These are phyloP conservation scores for Alternaria incomplexa DNA, from an alignment of 2,329 filamentous ascomycete species.

Conservation along the genomic window DNA sequence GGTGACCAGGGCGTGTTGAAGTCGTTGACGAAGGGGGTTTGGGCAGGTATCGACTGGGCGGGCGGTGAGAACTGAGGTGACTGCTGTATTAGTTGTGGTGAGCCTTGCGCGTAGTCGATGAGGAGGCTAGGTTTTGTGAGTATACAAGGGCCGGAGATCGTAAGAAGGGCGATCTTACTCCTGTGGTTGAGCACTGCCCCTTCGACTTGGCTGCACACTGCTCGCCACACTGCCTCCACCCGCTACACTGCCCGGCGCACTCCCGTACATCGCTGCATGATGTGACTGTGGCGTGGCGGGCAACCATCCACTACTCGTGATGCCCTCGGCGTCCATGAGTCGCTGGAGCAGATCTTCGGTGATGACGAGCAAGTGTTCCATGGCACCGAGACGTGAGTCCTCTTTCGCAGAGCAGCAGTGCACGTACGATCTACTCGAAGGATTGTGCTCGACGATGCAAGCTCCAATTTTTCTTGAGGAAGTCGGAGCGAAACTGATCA, in stretches of 20 bases:
- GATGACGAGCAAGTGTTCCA: constrained; percentile 45
- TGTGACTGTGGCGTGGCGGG: constrained; percentile 41
- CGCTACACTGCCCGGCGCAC: constrained; percentile 18
- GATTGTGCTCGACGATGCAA: constrained; percentile 47
- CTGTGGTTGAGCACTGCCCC: constrained; percentile 33
- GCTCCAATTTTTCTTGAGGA: constrained; percentile 43
- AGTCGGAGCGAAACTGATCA: constrained; percentile 44
- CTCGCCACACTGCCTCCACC: constrained; percentile 25
- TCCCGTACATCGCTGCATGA: constrained; percentile 37
- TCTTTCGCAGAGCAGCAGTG: constrained; percentile 45
- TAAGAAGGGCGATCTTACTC: constrained; percentile 25
- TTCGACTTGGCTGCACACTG: constrained; percentile 28
- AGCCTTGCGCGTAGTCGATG: constrained; percentile 5
- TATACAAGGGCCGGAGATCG: background rate
- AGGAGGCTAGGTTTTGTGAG: constrained; percentile 4
- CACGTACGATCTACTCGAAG: constrained; percentile 41
- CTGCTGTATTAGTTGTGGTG: constrained; percentile 4
- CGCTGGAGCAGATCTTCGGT: constrained; percentile 44
- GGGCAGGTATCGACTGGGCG: background rate
- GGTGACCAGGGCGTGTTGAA: constrained; percentile 27
- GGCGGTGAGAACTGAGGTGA: constrained; percentile 1
- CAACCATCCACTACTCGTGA: constrained; percentile 45
- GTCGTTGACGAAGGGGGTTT: constrained; percentile 20
- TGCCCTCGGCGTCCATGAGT: constrained; percentile 42
- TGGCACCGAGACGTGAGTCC: constrained; percentile 35